Conservation (phyloP, 1,139 yeast genomes). For the Nadsonia commutata region DNA sequence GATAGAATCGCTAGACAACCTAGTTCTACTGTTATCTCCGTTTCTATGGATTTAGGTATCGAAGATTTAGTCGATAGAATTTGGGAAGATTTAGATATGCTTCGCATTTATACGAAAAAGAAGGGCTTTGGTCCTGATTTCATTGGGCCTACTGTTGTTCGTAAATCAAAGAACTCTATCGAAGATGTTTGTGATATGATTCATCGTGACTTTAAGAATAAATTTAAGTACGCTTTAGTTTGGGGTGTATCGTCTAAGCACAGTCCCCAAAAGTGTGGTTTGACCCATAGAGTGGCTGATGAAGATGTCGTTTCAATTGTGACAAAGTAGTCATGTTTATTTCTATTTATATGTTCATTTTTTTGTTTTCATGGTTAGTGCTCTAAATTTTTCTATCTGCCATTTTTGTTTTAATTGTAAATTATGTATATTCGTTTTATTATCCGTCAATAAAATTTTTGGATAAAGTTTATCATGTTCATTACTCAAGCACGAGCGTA, state of each 20-base stretch:
- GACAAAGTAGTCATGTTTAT: constrained; percentile 52
- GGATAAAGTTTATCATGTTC: too few species aligned
- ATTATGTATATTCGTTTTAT: too few species aligned
- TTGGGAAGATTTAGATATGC: constrained; percentile 73
- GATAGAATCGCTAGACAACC: constrained; percentile 87
- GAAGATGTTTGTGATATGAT: constrained; percentile 85
- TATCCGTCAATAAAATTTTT: too few species aligned
- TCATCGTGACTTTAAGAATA: constrained; percentile 83
- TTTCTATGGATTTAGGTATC: constrained; percentile 74
- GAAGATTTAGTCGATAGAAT: constrained; percentile 82
- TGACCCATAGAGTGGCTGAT: constrained; percentile 68
- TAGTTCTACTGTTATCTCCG: constrained; percentile 84
- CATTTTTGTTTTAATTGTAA: too few species aligned
- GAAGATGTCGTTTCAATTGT: constrained; percentile 91
- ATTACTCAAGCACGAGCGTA: too few species aligned
- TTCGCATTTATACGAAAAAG: constrained; percentile 74
- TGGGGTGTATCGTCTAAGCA: constrained; percentile 97
- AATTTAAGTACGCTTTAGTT: constrained; percentile 84
- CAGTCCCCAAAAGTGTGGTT: constrained; percentile 92
- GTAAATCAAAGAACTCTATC: constrained; percentile 55
- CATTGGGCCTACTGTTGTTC: constrained; percentile 80
- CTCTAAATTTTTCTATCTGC: too few species aligned
- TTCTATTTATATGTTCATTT: too few species aligned
- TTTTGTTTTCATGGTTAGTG: too few species aligned
- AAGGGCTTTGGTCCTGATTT: constrained; percentile 74